These are phyloP conservation scores for Clarireedia monteithiana DNA, from an alignment of 2,329 filamentous ascomycete species.

Conservation along the genomic window DNA sequence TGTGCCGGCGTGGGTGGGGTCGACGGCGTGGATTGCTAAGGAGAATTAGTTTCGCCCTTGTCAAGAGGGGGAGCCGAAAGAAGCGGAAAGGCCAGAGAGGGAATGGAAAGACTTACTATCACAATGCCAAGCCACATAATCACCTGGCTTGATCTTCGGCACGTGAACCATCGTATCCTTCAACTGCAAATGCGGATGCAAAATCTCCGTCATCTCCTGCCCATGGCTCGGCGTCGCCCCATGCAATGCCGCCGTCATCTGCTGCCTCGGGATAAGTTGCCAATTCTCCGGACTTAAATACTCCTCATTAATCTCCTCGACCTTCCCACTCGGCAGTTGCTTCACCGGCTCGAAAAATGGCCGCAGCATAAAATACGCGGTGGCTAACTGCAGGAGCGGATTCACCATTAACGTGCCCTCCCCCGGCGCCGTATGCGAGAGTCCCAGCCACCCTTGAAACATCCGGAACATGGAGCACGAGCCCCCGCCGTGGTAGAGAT, in stretches of 20 bases:
- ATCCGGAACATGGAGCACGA: conserved; percentile 79
- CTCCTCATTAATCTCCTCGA: conserved; percentile 33
- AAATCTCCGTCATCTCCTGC: conserved; percentile 52
- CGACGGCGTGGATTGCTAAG: conserved; percentile 59
- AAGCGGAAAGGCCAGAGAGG: too few relatives aligned
- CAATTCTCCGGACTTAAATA: conserved; percentile 41
- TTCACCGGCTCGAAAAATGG: conserved; percentile 59
- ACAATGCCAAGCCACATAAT: conserved; percentile 60
- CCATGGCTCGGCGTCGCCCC: conserved; percentile 57
- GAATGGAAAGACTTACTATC: conserved; percentile 13
- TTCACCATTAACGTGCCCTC: conserved; percentile 81
- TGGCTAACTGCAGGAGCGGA: conserved; percentile 66
- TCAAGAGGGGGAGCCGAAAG: background rate
- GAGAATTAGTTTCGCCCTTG: background rate
- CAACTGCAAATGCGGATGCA: conserved; percentile 59
- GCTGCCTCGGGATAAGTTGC: conserved; percentile 37
- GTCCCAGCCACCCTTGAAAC: conserved; percentile 83
- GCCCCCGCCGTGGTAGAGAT: conserved; percentile 75
- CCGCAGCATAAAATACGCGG: conserved; percentile 71
- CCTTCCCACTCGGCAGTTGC: conserved; percentile 31
- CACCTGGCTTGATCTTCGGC: conserved; percentile 54
- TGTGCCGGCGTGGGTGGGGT: conserved; percentile 64
- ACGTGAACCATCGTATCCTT: conserved; percentile 56
- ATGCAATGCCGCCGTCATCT: conserved; percentile 47
- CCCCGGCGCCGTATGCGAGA: conserved; percentile 63